These are phyloP conservation scores for Salvia miltiorrhiza DNA, from an alignment of 257 asterid species.

Conservation along the genomic window DNA sequence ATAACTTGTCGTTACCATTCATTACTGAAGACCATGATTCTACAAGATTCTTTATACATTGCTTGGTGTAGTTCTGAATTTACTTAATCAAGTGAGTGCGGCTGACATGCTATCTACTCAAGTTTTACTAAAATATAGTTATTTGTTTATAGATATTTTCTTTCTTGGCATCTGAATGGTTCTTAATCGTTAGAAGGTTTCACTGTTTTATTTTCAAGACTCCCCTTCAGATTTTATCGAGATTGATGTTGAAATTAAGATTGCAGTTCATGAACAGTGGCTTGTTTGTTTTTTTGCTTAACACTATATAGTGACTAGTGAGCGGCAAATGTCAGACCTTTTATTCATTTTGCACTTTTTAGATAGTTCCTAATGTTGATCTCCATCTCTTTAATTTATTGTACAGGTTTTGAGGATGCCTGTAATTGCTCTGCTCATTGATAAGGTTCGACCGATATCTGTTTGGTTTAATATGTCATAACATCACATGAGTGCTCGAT, in stretches of 20 bases:
- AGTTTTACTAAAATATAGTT: not conserved
- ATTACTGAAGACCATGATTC: not conserved
- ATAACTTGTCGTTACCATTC: not conserved
- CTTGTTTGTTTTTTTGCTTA: not conserved
- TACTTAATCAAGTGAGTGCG: not conserved
- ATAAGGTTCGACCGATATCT: constrained; percentile 46
- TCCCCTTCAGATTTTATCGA: not conserved
- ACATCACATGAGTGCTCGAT: constrained; percentile 12
- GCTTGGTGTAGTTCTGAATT: not conserved
- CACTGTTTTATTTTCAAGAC: not conserved
- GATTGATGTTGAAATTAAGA: not conserved
- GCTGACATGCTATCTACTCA: not conserved
- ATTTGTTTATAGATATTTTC: not conserved
- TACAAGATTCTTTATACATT: not conserved
- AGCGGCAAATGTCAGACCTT: not conserved
- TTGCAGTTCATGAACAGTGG: not conserved
- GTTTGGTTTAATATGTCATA: not conserved
- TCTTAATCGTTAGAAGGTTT: not conserved
- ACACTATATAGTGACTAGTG: not conserved
- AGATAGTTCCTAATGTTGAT: constrained; percentile 1
- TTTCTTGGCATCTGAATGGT: not conserved
- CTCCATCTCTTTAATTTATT: constrained; percentile 10
- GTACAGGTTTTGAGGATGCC: constrained; percentile 86
- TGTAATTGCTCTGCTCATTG: constrained; percentile 48
- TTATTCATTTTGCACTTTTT: not conserved